Evolutionary conservation across 768 basidiomycete genomes (phyloP), one percentile per base, ranked within the genome.

Genomic region (Tylopilus plumbeoviolaceoides): DNA sequence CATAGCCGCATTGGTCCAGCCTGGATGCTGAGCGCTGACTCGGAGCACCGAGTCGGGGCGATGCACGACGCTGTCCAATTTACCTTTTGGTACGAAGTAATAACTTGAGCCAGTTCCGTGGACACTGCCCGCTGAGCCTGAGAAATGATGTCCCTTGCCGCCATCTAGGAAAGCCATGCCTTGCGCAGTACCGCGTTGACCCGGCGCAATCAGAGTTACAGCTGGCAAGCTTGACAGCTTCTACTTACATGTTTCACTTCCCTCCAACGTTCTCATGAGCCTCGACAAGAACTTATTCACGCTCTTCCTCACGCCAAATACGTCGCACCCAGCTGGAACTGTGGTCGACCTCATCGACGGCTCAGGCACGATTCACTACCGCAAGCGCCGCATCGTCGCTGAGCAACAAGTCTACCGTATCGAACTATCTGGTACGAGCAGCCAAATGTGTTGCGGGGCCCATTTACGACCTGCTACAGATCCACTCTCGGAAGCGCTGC

Each of bases 231-330:
- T 30, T 30, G 30, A 30, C 30, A 30, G 30, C 33, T 33, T 9
- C 14, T 5, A 33, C 33, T 6, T 15, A 6, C 35, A 14, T 36
- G 6, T 14, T 36, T 17, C 15, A 36, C 35, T 36, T 7, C 35
- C 31, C 9, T 33, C 31, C 31, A 33, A 12, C 31, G 31, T 12
- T 33, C 35, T 15, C 25, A 91, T 91, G 90, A 89, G 88, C 64
- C 73, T 93, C 50, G 90, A 92, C 68, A 80, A 89, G 68, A 92
- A 91, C 66, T 73, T 93, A 11, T 93, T 92, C 73, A 92, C 91
- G 3, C 82, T 93, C 50, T 70, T 78, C 57, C 71, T 91, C 51
- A 77, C 78, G 0, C 80, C 81, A 6, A 80, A 79, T 64, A 69
- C 80, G 53, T 78, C 83, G 36, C 77, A 84, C 56, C 77, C 80